A percentile compares a stretch with the other conserved stretches of the same genome.
Conservation (phyloP, 257 asterid species). For the Ilex asprella region DNA sequence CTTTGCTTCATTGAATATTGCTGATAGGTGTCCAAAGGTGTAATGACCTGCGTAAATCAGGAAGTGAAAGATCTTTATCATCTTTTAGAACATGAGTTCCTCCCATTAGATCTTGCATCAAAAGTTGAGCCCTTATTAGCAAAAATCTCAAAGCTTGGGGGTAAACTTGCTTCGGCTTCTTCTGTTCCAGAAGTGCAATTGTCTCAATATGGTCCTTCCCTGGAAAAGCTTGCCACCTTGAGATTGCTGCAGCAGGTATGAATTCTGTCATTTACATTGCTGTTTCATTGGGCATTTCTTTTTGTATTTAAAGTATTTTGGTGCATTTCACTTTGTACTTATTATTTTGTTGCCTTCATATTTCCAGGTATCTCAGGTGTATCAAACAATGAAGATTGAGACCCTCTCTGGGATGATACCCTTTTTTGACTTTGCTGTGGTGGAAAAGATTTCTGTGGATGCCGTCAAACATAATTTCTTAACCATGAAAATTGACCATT, state of each 20-base stretch:
- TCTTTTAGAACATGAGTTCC: slow-evolving; percentile 63
- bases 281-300: slow-evolving; percentile 2
- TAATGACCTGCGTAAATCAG: slow-evolving; percentile 73
- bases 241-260: slow-evolving; percentile 82
- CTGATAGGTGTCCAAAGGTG: slow-evolving; percentile 74
- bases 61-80: slow-evolving; percentile 83
- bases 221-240: slow-evolving; percentile 81
- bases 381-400: slow-evolving; percentile 69
- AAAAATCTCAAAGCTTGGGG: slow-evolving; percentile 77
- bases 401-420: slow-evolving; percentile 60
- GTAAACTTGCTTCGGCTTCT: slow-evolving; percentile 65
- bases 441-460: slow-evolving; percentile 85
- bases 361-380: slow-evolving; percentile 78
- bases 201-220: slow-evolving; percentile 56
- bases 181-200: slow-evolving; percentile 66
- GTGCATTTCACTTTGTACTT: not conserved
- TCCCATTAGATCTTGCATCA: slow-evolving; percentile 62
- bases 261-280: not conserved
- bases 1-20: too few species aligned
- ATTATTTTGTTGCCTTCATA: slow-evolving; percentile 5
- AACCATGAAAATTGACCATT: slow-evolving; percentile 71
- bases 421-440: slow-evolving; percentile 60
- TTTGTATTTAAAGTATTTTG: not conserved
- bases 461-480: slow-evolving; percentile 69
- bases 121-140: slow-evolving; percentile 61